Evolutionary conservation across 2,329 filamentous ascomycete genomes (phyloP).

Genomic region (Aspergillus carbonarius): DNA sequence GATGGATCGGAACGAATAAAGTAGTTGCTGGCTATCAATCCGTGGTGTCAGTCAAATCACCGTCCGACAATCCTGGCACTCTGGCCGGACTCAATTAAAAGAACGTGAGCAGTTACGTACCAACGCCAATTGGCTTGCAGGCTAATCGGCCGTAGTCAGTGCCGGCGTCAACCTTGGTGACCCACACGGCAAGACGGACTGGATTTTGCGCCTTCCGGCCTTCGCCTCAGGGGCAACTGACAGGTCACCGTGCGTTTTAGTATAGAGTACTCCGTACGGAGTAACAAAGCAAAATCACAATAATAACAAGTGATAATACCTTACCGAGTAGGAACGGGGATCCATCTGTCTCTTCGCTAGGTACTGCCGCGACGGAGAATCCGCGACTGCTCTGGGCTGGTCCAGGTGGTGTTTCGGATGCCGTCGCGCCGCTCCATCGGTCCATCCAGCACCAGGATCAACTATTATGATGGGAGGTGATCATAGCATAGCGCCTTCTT

Average conservation of each 20-base stretch:
- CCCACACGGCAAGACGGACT: constrained; percentile 13
- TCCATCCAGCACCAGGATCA: background rate
- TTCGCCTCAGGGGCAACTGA: constrained; percentile 6
- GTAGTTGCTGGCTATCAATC: background rate
- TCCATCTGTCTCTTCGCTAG: background rate
- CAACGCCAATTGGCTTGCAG: background rate
- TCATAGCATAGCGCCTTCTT: background rate
- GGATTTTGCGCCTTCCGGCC: constrained; percentile 7
- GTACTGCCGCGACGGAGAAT: background rate
- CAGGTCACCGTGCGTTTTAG: constrained; percentile 7
- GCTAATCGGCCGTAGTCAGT: background rate
- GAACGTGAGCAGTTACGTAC: constrained; percentile 1
- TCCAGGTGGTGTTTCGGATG: background rate
- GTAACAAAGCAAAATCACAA: background rate
- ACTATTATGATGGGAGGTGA: background rate
- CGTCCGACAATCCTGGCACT: background rate
- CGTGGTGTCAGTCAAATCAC: background rate
- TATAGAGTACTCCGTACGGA: background rate
- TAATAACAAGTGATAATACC: background rate
- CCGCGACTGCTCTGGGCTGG: background rate
- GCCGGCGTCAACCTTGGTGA: constrained; percentile 5
- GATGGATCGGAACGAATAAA: background rate
- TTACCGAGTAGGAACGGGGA: too few species aligned
- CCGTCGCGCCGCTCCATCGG: background rate
- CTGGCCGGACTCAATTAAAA: background rate